Evolutionary conservation across 139 green algal species (phyloP).

Genomic region (Chlorella sp.): DNA sequence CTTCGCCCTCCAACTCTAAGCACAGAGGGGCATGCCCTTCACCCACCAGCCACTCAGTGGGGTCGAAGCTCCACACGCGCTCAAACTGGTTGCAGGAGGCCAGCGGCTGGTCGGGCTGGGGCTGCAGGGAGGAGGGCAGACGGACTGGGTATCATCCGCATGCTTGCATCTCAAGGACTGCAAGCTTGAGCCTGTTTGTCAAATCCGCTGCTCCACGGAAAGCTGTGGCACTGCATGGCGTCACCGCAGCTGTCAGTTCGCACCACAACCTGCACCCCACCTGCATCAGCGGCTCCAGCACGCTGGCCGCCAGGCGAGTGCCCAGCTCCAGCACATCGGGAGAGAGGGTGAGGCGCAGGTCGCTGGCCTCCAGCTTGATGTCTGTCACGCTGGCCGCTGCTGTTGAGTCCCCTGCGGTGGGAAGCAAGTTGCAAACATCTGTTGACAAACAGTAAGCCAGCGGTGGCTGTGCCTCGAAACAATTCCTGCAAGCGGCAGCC

Average conservation of each 20-base stretch:
- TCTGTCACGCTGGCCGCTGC: slow-evolving; percentile 21
- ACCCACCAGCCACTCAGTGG: slow-evolving; percentile 1
- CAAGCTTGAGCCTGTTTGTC: no score
- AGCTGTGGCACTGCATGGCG: no score
- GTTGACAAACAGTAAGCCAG: no score
- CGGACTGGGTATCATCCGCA: neutral
- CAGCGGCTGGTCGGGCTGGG: slow-evolving; percentile 54
- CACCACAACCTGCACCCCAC: slow-evolving; percentile 11
- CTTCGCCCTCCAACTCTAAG: no score
- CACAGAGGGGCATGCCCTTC: no score
- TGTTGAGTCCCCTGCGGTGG: no score
- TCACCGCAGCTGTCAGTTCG: no score
- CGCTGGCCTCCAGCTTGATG: slow-evolving; percentile 57
- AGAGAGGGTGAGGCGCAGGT: slow-evolving; percentile 71
- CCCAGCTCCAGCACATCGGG: slow-evolving; percentile 75
- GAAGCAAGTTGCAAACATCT: no score
- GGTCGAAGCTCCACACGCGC: slow-evolving; percentile 70
- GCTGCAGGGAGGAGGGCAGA: neutral
- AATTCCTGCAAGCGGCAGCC: no score
- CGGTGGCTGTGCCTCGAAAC: no score
- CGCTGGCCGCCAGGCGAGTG: slow-evolving; percentile 44
- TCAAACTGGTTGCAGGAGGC: slow-evolving; percentile 67
- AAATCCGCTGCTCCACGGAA: no score
- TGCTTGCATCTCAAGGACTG: no score
- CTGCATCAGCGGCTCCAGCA: slow-evolving; percentile 65